Evolutionary conservation across 352 stramenopile genomes (phyloP), one percentile per base, ranked within the genome.

Genomic region (Aphanomyces stellatus): DNA sequence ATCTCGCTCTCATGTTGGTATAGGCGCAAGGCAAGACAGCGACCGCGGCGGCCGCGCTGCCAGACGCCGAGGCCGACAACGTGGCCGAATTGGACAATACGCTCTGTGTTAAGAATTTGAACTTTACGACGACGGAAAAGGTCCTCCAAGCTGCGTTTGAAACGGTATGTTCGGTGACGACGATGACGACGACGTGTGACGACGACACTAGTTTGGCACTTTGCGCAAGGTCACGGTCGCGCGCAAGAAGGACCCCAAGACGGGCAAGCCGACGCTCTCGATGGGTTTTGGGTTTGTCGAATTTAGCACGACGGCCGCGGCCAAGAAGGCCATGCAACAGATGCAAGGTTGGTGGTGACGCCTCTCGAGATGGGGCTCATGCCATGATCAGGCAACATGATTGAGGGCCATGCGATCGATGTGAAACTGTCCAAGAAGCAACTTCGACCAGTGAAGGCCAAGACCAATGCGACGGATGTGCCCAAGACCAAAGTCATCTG

Each of bases 281-380:
- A 98, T 99, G 91, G 97, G 97, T 28, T 99, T 98, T 81, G 97
- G 97, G n/a, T 99, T 99, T 81, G 94, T 99, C 46, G 97, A 99
- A 80, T 99, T 98, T 73, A 73, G 80, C 22, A 88, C 93, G 43
- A 75, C 87, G 63, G 90, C 90, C 53, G 66, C 90, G 53, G 95
- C 91, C 8, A 84, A 94, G 30, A 88, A 87, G 46, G 95, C 94
- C 13, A 75, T 96, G 35, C 69, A 82, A 64, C 74, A 71, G 42
- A 74, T 94, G 30, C 87, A 95, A 46, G 74, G 46, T 53, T 22
- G 10, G 19, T 46, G 2, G n/a, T n/a, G 37, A 43, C n/a, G 28
- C n/a, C 7, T 35, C 10, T 15, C 41, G n/a, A 62, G 8, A 25
- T 62, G 28, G 24, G 28, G 22, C 8, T 62, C 8, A 35, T 56